Percentiles rank a stretch among this genome's conserved stretches.
phyloP scores from a whole-genome alignment of 352 stramenopile genomes.

The Phytophthora litchii region DNA sequence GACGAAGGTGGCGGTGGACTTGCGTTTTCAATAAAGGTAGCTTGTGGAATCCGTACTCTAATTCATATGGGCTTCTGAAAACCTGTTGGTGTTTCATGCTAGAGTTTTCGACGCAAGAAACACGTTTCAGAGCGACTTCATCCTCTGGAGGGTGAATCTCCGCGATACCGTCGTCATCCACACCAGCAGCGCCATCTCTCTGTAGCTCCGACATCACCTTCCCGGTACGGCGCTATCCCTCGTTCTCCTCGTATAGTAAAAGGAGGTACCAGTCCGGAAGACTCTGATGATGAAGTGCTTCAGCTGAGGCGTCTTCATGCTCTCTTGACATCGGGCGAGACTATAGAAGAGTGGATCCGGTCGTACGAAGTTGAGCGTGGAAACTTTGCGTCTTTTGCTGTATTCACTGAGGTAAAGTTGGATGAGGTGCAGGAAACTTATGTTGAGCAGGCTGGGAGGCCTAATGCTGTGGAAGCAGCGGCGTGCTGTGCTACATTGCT shows the following conservation, averaged over 20 bases:
- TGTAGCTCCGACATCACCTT: slow-evolving; percentile 15
- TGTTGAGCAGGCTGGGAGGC: slow-evolving; percentile 47
- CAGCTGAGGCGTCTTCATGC: slow-evolving; percentile 50
- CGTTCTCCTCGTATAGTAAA: slow-evolving; percentile 14
- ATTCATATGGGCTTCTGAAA: not conserved
- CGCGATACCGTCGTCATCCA: slow-evolving; percentile 13
- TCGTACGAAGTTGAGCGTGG: slow-evolving; percentile 72
- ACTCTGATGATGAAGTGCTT: slow-evolving; percentile 40
- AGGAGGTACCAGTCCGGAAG: slow-evolving; percentile 12
- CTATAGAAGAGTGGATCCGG: slow-evolving; percentile 67
- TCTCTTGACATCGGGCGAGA: slow-evolving; percentile 45
- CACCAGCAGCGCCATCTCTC: slow-evolving; percentile 31
- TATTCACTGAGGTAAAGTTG: slow-evolving; percentile 81
- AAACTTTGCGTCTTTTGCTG: slow-evolving; percentile 75
- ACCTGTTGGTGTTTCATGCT: slow-evolving; percentile 3
- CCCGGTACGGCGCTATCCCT: slow-evolving; percentile 7
- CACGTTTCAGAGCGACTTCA: slow-evolving; percentile 49
- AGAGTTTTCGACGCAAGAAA: slow-evolving; percentile 64
- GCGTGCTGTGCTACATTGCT: slow-evolving; percentile 78
- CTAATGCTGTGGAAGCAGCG: slow-evolving; percentile 74
- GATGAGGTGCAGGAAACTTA: slow-evolving; percentile 75
- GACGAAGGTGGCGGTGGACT: slow-evolving; percentile 25
- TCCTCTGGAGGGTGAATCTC: slow-evolving; percentile 40
- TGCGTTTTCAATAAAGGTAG: slow-evolving; percentile 28
- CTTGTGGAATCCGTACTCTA: not conserved